These are phyloP conservation scores for Glycine tomentella DNA, from an alignment of 306 rosid genomes.

Conservation along the genomic window DNA sequence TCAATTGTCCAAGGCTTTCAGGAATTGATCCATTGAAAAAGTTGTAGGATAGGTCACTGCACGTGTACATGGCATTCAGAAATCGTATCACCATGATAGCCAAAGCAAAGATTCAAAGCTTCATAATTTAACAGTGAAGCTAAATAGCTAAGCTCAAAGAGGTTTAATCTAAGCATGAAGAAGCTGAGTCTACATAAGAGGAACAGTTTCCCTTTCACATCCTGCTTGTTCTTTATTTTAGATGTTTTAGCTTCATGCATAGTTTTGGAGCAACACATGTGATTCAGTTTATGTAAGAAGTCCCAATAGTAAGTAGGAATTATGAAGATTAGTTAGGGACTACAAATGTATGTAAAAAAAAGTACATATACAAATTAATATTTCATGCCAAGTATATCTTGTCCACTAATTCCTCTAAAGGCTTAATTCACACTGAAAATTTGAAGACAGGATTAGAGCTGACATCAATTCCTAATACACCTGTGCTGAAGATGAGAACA, in stretches of 20 bases:
- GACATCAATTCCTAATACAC: constrained; percentile 10
- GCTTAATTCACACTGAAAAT: constrained; percentile 18
- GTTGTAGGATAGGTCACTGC: constrained; percentile 94
- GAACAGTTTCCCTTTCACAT: constrained; percentile 4
- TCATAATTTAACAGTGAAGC: constrained; percentile 8
- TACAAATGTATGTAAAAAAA: too few species aligned
- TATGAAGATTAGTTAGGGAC: too few species aligned
- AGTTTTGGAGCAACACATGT: constrained; percentile 9
- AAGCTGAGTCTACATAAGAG: background rate
- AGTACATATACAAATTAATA: background rate
- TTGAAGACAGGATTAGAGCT: constrained; percentile 3
- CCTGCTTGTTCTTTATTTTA: constrained; percentile 6
- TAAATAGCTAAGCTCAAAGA: too few species aligned
- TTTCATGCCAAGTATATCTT: constrained; percentile 5
- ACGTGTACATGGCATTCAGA: constrained; percentile 44
- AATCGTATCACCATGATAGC: constrained; percentile 41
- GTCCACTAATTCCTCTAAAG: constrained; percentile 16
- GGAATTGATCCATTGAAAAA: constrained; percentile 87
- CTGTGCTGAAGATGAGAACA: constrained; percentile 19
- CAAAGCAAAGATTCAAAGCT: constrained; percentile 30
- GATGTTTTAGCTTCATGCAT: constrained; percentile 1
- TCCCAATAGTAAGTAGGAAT: too few species aligned
- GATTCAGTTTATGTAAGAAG: too few species aligned
- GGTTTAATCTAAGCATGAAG: constrained; percentile 11
- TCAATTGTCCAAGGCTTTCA: constrained; percentile 89